A percentile compares a stretch with the other conserved stretches of the same genome.
phyloP scores from a whole-genome alignment of 345 rosid genomes.

The Barbarea vulgaris region DNA sequence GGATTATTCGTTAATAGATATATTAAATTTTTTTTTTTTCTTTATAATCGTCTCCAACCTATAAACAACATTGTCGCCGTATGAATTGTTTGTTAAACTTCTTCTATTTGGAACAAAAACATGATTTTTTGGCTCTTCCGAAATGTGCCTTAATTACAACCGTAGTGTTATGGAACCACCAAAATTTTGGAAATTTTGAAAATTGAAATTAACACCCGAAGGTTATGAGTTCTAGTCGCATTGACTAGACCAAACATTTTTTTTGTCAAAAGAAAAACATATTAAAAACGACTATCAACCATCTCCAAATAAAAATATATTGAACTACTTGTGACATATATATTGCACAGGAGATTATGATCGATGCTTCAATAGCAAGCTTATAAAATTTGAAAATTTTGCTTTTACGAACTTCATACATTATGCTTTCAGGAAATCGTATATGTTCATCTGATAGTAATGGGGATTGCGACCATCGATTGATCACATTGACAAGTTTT shows the following conservation, averaged over 20 bases:
- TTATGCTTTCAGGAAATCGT: not conserved
- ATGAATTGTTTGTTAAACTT: not conserved
- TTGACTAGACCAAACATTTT: not conserved
- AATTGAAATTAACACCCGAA: not conserved
- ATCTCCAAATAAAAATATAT: not conserved
- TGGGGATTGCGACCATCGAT: too few species aligned
- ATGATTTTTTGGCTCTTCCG: not conserved
- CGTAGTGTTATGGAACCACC: not conserved
- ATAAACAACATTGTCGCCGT: not conserved
- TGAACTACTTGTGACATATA: not conserved
- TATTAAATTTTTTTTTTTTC: too few species aligned
- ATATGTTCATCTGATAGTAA: not conserved
- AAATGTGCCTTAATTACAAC: not conserved
- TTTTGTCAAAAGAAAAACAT: not conserved
- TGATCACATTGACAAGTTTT: too few species aligned
- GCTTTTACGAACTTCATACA: too few species aligned
- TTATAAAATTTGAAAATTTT: not conserved
- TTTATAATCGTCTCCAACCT: not conserved
- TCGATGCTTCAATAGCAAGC: not conserved
- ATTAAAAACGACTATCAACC: not conserved
- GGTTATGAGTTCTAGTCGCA: not conserved
- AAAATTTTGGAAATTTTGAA: not conserved
- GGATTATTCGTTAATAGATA: not conserved
- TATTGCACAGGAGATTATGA: not conserved
- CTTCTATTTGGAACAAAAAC: not conserved